Evolutionary conservation across 495 filamentous ascomycete species (phyloP).

Genomic region (Trichoderma asperelloides): DNA sequence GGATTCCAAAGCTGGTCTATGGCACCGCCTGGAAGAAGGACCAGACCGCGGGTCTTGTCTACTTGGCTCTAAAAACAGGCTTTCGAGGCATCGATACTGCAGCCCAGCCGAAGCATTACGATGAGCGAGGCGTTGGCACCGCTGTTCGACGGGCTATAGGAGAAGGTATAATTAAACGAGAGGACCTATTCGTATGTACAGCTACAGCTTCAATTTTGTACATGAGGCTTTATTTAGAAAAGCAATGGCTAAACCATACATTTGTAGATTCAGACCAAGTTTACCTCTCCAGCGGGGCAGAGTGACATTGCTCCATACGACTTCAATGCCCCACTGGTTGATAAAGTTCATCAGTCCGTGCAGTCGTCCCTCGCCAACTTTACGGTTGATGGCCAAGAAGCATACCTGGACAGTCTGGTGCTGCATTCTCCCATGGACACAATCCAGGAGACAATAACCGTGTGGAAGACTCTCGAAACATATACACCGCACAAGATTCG

Average conservation of each 20-base stretch:
- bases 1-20: slow-evolving; percentile 58
- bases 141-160: slow-evolving; percentile 51
- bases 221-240: background rate
- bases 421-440: slow-evolving; percentile 61
- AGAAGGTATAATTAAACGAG: slow-evolving; percentile 47
- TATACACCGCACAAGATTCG: slow-evolving; percentile 57
- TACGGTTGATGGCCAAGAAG: slow-evolving; percentile 22
- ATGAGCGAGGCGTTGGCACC: slow-evolving; percentile 60
- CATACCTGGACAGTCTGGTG: slow-evolving; percentile 65
- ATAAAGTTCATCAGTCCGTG: slow-evolving; percentile 59
- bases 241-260: background rate
- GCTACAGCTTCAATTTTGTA: background rate
- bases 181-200: slow-evolving; percentile 50
- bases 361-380: slow-evolving; percentile 62
- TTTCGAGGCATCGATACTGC: slow-evolving; percentile 74
- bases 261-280: slow-evolving; percentile 71
- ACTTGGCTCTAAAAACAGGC: slow-evolving; percentile 57
- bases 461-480: slow-evolving; percentile 52
- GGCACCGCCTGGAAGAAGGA: slow-evolving; percentile 88
- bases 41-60: slow-evolving; percentile 54
- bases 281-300: slow-evolving; percentile 54
- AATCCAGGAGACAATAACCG: slow-evolving; percentile 49
- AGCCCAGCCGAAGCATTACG: slow-evolving; percentile 71
- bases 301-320: slow-evolving; percentile 50
- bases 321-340: slow-evolving; percentile 37